A percentile compares a stretch with the other conserved stretches of the same genome.
phyloP scores from a whole-genome alignment of 495 filamentous ascomycete genomes.

The Thermothielavioides terrestris region DNA sequence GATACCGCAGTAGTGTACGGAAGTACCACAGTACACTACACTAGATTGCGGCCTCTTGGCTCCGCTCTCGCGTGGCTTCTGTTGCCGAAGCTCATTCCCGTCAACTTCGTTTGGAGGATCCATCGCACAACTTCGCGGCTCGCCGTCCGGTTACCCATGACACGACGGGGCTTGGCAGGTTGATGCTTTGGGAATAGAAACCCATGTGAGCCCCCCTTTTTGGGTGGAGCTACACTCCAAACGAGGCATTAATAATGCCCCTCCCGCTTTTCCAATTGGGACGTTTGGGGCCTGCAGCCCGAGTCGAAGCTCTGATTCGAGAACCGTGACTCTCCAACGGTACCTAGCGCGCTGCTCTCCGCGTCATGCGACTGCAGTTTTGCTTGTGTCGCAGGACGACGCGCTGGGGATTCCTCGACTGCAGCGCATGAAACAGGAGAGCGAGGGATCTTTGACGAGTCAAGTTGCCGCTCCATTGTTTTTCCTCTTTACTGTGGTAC shows the following conservation, averaged over 20 bases:
- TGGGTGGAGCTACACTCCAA: slow-evolving; percentile 1
- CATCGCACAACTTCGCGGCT: slow-evolving; percentile 4
- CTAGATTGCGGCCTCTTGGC: neutral
- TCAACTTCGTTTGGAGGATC: slow-evolving; percentile 4
- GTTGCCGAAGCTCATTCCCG: neutral
- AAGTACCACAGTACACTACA: too few species aligned
- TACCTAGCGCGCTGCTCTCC: neutral
- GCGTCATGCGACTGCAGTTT: slow-evolving; percentile 3
- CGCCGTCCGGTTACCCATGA: neutral
- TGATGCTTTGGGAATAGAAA: slow-evolving; percentile 3
- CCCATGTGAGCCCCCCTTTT: slow-evolving; percentile 2
- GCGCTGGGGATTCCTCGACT: neutral
- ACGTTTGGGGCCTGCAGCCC: neutral
- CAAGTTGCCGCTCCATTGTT: neutral
- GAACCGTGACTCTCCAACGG: neutral
- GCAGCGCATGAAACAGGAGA: slow-evolving; percentile 19
- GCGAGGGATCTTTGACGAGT: neutral
- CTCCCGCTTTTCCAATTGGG: slow-evolving; percentile 1
- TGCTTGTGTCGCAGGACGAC: slow-evolving; percentile 14
- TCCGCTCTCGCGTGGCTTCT: slow-evolving; percentile 8
- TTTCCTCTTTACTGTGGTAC: neutral
- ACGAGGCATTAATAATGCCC: slow-evolving; percentile 12
- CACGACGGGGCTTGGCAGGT: slow-evolving; percentile 7
- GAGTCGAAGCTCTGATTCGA: neutral
- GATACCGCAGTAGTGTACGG: too few species aligned